A percentile compares a stretch with the other conserved stretches of the same genome.
Evolutionary conservation across 2,329 filamentous ascomycete species (phyloP).

Genomic region (Phialocephala sp.): DNA sequence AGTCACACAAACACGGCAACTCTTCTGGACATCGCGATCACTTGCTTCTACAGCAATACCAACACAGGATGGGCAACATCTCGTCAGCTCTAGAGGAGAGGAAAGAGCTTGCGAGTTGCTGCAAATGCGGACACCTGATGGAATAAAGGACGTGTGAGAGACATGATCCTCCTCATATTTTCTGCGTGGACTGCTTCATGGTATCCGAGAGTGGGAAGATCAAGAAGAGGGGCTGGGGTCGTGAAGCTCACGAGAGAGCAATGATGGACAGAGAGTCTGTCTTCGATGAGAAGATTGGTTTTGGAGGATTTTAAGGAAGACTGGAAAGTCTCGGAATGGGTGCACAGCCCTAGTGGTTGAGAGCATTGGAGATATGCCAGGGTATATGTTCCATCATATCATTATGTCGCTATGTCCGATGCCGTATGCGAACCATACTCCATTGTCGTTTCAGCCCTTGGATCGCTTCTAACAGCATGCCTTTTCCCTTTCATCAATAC

Average conservation of each 20-base stretch:
- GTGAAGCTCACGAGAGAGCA: too few relatives aligned
- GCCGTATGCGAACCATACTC: background rate
- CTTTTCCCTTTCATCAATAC: background rate
- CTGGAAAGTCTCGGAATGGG: background rate
- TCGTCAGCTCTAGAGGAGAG: background rate
- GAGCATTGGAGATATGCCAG: background rate
- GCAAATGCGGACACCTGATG: background rate
- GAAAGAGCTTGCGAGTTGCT: background rate
- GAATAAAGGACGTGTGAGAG: background rate
- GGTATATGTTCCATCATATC: background rate
- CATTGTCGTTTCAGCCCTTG: background rate
- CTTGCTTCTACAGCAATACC: too few relatives aligned
- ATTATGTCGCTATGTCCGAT: background rate
- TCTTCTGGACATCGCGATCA: background rate
- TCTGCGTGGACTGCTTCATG: background rate
- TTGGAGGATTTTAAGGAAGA: background rate
- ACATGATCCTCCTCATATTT: background rate
- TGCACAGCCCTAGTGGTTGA: background rate
- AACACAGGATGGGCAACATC: background rate
- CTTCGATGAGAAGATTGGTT: background rate
- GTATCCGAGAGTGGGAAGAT: background rate
- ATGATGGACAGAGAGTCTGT: background rate
- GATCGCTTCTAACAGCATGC: conserved; percentile 5
- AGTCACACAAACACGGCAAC: background rate
- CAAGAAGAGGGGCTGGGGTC: background rate